These are phyloP conservation scores for Corynascus novoguineensis DNA, from an alignment of 495 filamentous ascomycete genomes.

Conservation along the genomic window DNA sequence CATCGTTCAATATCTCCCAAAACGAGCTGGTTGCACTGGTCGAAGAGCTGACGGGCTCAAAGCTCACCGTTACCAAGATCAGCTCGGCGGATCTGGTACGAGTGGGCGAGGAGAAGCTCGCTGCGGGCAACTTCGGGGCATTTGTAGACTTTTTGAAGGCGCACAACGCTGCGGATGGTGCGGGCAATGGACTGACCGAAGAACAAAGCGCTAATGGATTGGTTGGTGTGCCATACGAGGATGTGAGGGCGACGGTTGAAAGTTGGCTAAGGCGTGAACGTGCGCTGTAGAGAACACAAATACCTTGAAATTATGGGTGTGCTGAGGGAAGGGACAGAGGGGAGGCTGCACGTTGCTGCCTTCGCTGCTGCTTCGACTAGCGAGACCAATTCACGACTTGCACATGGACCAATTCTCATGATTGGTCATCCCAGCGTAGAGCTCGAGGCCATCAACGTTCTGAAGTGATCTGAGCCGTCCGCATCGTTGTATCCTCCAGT, in stretches of 20 bases:
- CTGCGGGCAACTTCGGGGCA: conserved; percentile 35
- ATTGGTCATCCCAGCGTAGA: too few species aligned
- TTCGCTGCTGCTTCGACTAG: too few species aligned
- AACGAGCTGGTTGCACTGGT: conserved; percentile 48
- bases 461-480: too few species aligned
- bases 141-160: conserved; percentile 40
- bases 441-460: too few species aligned
- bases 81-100: conserved; percentile 41
- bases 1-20: conserved; percentile 49
- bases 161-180: conserved; percentile 41
- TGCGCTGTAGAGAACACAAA: not conserved
- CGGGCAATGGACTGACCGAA: conserved; percentile 35
- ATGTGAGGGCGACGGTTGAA: conserved; percentile 19
- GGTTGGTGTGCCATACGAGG: conserved; percentile 22
- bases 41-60: conserved; percentile 44
- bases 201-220: conserved; percentile 26
- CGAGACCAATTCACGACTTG: too few species aligned
- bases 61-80: conserved; percentile 32
- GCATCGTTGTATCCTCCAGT: too few species aligned
- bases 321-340: too few species aligned
- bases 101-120: conserved; percentile 41
- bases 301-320: too few species aligned
- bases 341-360: too few species aligned
- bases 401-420: too few species aligned
- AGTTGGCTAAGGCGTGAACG: conserved; percentile 15